Conservation (phyloP, 257 asterid species). For the Nicotiana paniculata region DNA sequence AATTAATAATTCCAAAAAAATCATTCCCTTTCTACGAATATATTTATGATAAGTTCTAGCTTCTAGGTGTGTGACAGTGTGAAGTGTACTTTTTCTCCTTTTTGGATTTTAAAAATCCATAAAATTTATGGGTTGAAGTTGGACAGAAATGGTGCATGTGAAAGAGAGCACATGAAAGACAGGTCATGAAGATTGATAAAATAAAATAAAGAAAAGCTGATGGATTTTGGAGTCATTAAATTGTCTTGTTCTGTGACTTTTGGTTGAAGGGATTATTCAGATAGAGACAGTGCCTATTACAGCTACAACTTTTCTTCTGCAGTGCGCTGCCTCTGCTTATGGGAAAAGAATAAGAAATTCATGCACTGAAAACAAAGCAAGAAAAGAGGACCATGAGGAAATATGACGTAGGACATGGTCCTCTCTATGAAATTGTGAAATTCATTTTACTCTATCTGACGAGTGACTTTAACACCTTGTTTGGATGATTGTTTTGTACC, state of each 20-base stretch:
- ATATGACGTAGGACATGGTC: not conserved
- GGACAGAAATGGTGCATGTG: slow-evolving; percentile 15
- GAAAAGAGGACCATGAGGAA: not conserved
- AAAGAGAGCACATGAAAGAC: slow-evolving; percentile 48
- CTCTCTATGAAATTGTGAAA: not conserved
- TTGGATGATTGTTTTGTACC: too few relatives aligned
- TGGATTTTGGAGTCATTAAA: slow-evolving; percentile 19
- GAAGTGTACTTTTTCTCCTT: not conserved
- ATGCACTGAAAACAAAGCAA: slow-evolving; percentile 4
- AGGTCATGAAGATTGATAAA: slow-evolving; percentile 28
- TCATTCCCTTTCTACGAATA: not conserved
- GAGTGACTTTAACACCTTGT: too few relatives aligned
- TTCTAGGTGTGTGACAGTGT: not conserved
- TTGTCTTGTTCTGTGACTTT: slow-evolving; percentile 26
- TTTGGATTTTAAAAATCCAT: not conserved
- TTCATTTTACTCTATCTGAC: too few relatives aligned
- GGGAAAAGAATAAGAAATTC: not conserved
- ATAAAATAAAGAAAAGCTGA: slow-evolving; percentile 21
- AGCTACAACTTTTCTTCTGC: not conserved
- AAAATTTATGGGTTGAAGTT: not conserved
- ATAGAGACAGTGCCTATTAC: not conserved
- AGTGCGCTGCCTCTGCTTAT: not conserved
- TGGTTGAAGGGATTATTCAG: not conserved
- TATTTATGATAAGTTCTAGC: not conserved
- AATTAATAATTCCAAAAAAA: too few relatives aligned